A percentile compares a stretch with the other conserved stretches of the same genome.
Evolutionary conservation across 2,329 filamentous ascomycete genomes (phyloP).

Genomic region (Xylariomycetidae sp.): DNA sequence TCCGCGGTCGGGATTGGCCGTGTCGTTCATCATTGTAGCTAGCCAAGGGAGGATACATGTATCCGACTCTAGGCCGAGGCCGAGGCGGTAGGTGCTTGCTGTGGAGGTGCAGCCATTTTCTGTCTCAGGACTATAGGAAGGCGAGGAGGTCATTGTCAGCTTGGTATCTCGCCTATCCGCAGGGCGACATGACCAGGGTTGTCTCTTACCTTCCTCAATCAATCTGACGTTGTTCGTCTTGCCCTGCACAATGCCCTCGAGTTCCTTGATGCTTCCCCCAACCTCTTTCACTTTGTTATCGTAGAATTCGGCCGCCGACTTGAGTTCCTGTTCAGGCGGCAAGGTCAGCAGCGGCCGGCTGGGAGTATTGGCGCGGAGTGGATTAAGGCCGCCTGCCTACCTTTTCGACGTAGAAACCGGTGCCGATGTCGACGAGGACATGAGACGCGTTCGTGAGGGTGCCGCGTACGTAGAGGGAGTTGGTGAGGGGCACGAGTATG

Average conservation of each 20-base stretch:
- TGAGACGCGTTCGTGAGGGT: slow-evolving; percentile 66
- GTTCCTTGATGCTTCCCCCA: slow-evolving; percentile 46
- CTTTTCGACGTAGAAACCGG: slow-evolving; percentile 63
- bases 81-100: slow-evolving; percentile 7
- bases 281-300: slow-evolving; percentile 50
- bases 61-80: background rate
- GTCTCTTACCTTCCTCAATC: slow-evolving; percentile 81
- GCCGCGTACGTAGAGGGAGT: slow-evolving; percentile 88
- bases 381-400: slow-evolving; percentile 30
- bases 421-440: slow-evolving; percentile 42
- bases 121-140: slow-evolving; percentile 33
- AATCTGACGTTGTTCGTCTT: slow-evolving; percentile 83
- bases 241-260: slow-evolving; percentile 51
- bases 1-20: too few relatives aligned
- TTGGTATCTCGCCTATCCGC: background rate
- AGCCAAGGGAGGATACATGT: too few relatives aligned
- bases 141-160: slow-evolving; percentile 11
- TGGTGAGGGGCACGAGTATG: slow-evolving; percentile 90
- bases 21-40: too few relatives aligned
- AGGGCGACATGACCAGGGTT: too few relatives aligned
- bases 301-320: slow-evolving; percentile 51
- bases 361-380: background rate
- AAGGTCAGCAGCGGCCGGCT: slow-evolving; percentile 5
- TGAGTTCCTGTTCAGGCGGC: slow-evolving; percentile 37
- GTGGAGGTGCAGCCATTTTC: slow-evolving; percentile 32